Conservation (phyloP, 2,329 filamentous ascomycete species). For the Paecilomyces variotii region DNA sequence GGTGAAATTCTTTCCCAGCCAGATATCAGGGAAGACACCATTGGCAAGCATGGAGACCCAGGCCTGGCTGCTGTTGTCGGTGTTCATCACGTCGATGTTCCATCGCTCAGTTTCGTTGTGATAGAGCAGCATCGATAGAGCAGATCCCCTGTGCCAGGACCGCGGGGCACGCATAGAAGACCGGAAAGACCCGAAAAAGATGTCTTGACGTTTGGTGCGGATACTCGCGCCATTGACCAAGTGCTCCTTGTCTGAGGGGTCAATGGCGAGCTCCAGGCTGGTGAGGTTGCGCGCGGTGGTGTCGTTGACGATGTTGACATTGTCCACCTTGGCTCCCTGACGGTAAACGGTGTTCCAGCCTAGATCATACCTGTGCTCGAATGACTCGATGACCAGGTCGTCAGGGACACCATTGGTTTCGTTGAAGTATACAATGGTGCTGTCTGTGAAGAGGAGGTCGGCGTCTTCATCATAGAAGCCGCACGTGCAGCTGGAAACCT, state of each 20-base stretch:
- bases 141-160: conserved; percentile 28
- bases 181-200: conserved; percentile 42
- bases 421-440: conserved; percentile 45
- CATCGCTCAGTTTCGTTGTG: conserved; percentile 39
- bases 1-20: conserved; percentile 37
- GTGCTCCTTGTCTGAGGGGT: conserved; percentile 22
- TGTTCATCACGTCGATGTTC: conserved; percentile 40
- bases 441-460: conserved; percentile 39
- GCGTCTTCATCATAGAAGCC: conserved; percentile 35
- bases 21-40: conserved; percentile 30
- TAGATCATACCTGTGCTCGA: conserved; percentile 37
- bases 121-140: conserved; percentile 39
- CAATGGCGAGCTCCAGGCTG: conserved; percentile 24
- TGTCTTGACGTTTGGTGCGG: conserved; percentile 37
- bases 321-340: conserved; percentile 4
- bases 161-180: conserved; percentile 33
- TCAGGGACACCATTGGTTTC: conserved; percentile 31
- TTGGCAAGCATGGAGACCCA: conserved; percentile 33
- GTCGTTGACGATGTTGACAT: conserved; percentile 32
- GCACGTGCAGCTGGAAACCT: conserved; percentile 32
- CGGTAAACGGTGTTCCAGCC: conserved; percentile 32
- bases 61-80: conserved; percentile 27
- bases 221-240: conserved; percentile 38
- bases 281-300: not conserved
- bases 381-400: conserved; percentile 34